These are phyloP conservation scores for Aplosporella prunicola DNA, from an alignment of 2,329 filamentous ascomycete genomes.

Conservation along the genomic window DNA sequence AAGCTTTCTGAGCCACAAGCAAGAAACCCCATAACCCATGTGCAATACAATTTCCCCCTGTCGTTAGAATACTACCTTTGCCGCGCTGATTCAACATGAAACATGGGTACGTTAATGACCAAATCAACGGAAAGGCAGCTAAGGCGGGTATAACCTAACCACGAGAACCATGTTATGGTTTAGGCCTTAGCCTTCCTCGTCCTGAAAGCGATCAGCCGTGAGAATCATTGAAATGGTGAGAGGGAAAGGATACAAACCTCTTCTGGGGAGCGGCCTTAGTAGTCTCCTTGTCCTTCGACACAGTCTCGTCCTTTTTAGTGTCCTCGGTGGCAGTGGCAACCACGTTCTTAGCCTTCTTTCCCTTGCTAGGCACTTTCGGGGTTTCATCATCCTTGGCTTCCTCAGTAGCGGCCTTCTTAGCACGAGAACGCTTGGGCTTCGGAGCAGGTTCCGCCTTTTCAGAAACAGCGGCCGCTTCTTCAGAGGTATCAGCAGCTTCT, in stretches of 20 bases:
- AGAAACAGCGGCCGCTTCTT: slow-evolving; percentile 14
- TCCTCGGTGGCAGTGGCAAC: neutral
- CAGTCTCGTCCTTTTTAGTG: neutral
- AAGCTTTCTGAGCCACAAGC: too few species aligned
- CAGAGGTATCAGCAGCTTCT: slow-evolving; percentile 19
- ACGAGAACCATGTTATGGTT: too few species aligned
- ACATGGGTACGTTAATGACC: too few species aligned
- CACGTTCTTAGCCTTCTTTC: slow-evolving; percentile 3
- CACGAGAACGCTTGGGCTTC: slow-evolving; percentile 24
- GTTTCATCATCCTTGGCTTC: slow-evolving; percentile 14
- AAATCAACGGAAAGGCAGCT: too few species aligned
- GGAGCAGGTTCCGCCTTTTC: slow-evolving; percentile 24
- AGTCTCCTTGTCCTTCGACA: neutral
- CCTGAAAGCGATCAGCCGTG: neutral
- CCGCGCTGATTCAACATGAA: too few species aligned
- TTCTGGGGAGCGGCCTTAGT: slow-evolving; percentile 3
- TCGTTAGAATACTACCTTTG: too few species aligned
- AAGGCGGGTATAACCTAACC: too few species aligned
- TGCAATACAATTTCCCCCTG: too few species aligned
- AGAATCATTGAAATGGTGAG: neutral
- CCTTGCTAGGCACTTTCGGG: neutral
- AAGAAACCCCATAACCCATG: too few species aligned
- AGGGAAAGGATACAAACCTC: slow-evolving; percentile 9
- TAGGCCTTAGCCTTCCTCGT: slow-evolving; percentile 7
- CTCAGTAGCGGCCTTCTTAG: slow-evolving; percentile 27